Evolutionary conservation across 208 protist species (phyloP).

Genomic region (Herpetomonas tarakana): DNA sequence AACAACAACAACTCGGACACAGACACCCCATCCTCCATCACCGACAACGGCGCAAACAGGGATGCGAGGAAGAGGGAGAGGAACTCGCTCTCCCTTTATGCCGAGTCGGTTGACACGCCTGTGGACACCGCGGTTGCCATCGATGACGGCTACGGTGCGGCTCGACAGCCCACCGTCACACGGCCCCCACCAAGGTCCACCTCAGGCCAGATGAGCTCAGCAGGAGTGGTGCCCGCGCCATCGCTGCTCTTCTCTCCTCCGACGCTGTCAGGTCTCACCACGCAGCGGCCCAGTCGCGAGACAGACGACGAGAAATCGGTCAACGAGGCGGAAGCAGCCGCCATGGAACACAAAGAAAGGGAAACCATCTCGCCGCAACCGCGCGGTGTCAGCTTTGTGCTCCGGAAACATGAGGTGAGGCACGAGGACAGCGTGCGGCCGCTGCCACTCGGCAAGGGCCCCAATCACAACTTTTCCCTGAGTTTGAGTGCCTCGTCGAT

Average conservation of each 20-base stretch:
- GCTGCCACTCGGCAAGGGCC: not conserved
- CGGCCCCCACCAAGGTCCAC: not conserved
- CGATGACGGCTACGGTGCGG: not conserved
- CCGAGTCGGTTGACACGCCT: not conserved
- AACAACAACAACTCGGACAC: not conserved
- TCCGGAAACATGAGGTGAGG: not conserved
- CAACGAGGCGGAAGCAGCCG: constrained; percentile 1
- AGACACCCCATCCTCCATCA: not conserved
- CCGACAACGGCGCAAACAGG: not conserved
- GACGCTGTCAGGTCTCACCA: not conserved
- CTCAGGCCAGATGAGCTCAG: not conserved
- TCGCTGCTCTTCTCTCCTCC: not conserved
- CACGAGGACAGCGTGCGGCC: not conserved
- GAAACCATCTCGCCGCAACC: not conserved
- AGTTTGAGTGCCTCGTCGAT: too few relatives aligned
- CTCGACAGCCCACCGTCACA: not conserved
- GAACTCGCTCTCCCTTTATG: not conserved
- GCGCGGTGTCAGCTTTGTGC: not conserved
- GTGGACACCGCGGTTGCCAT: not conserved
- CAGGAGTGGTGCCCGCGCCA: too few relatives aligned
- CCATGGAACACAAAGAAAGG: not conserved
- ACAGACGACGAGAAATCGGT: not conserved
- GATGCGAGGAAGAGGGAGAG: too few relatives aligned
- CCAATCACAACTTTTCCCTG: too few relatives aligned
- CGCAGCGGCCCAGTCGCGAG: not conserved